These are phyloP conservation scores for Metschnikowia drakensbergensis DNA, from an alignment of 805 yeast species.

Conservation along the genomic window DNA sequence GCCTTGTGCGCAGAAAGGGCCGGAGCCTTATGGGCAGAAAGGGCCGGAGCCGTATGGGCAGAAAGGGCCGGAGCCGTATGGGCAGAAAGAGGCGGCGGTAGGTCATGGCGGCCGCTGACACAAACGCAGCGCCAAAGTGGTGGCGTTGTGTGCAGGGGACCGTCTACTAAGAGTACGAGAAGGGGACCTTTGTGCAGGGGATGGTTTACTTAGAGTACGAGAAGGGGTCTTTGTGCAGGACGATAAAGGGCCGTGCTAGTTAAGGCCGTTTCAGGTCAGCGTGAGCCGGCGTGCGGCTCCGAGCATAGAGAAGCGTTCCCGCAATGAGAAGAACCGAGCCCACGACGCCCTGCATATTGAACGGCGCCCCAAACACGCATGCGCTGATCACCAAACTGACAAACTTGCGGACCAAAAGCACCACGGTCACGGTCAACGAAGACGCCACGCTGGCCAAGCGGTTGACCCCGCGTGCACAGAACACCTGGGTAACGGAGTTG, in stretches of 20 bases:
- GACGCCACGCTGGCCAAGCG: constrained; percentile 51
- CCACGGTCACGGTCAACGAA: constrained; percentile 63
- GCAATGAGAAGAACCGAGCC: constrained; percentile 52
- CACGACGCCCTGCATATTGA: constrained; percentile 34
- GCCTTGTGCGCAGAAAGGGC: background rate
- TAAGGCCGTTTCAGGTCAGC: too few relatives aligned
- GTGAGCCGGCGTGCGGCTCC: background rate
- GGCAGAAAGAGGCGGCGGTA: background rate
- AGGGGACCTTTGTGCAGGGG: too few relatives aligned
- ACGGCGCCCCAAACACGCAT: constrained; percentile 44
- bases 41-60: background rate
- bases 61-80: background rate
- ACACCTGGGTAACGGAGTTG: constrained; percentile 23
- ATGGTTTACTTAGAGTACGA: too few relatives aligned
- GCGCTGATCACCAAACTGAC: constrained; percentile 56
- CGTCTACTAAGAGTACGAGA: too few relatives aligned
- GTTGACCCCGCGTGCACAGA: constrained; percentile 69
- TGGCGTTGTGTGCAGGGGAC: background rate
- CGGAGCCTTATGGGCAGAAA: background rate
- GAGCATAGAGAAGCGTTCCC: constrained; percentile 50
- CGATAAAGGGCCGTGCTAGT: too few relatives aligned
- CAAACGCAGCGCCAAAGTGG: too few relatives aligned
- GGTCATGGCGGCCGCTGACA: background rate
- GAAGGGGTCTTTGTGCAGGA: too few relatives aligned
- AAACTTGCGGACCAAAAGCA: constrained; percentile 59